phyloP scores from a whole-genome alignment of 2,329 filamentous ascomycete genomes.

The Sarocladiaceae sp. region DNA sequence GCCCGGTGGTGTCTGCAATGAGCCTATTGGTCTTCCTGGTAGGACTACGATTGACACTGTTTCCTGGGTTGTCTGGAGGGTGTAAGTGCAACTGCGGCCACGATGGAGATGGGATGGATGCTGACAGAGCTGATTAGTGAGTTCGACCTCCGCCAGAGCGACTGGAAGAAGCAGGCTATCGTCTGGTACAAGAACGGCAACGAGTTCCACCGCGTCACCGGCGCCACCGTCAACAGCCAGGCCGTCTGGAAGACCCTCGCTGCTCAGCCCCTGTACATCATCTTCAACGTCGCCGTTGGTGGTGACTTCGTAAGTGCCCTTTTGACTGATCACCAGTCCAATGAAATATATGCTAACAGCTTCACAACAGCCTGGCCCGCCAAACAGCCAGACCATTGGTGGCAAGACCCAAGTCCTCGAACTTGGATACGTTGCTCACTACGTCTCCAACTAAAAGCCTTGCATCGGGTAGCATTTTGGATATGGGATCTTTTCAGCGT shows the following conservation, averaged over 20 bases:
- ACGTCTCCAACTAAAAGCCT: slow-evolving; percentile 21
- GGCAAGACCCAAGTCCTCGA: slow-evolving; percentile 47
- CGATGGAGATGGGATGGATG: background rate
- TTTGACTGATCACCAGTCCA: background rate
- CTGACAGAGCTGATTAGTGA: slow-evolving; percentile 17
- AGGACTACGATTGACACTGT: slow-evolving; percentile 31
- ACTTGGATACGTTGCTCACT: slow-evolving; percentile 45
- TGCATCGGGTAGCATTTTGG: background rate
- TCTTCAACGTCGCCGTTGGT: slow-evolving; percentile 53
- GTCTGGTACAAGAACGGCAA: slow-evolving; percentile 45
- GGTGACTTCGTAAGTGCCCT: slow-evolving; percentile 49
- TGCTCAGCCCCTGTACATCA: slow-evolving; percentile 45
- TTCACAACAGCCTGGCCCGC: slow-evolving; percentile 39
- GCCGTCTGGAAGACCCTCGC: slow-evolving; percentile 46
- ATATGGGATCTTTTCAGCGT: background rate
- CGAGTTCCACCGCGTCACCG: slow-evolving; percentile 39
- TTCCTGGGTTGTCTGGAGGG: slow-evolving; percentile 44
- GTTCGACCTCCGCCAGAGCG: slow-evolving; percentile 41
- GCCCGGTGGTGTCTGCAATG: slow-evolving; percentile 46
- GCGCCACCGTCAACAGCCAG: slow-evolving; percentile 38
- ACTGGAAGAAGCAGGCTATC: slow-evolving; percentile 46
- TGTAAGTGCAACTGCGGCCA: slow-evolving; percentile 18
- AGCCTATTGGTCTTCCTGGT: slow-evolving; percentile 39
- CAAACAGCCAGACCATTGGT: slow-evolving; percentile 40
- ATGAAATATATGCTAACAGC: slow-evolving; percentile 11